phyloP scores from a whole-genome alignment of 176 grass and related monocot species.

The Chrysopogon serrulatus region DNA sequence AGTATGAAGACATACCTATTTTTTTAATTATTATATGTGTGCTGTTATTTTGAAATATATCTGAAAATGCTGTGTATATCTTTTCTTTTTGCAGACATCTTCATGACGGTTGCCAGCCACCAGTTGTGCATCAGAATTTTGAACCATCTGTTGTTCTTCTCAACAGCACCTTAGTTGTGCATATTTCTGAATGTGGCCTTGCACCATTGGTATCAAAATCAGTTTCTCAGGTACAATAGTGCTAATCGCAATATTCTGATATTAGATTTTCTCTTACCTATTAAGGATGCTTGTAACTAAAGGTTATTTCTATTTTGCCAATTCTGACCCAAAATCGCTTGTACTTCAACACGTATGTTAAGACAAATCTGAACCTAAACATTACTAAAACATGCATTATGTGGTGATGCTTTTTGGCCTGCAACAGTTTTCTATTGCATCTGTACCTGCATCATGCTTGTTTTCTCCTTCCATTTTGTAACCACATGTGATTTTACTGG shows the following conservation, averaged over 20 bases:
- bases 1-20: conserved; percentile 51
- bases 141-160: conserved; percentile 77
- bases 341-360: neutral
- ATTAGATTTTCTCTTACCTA: neutral
- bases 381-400: neutral
- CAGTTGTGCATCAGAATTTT: conserved; percentile 82
- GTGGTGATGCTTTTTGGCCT: neutral
- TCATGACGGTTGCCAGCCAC: conserved; percentile 69
- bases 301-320: neutral
- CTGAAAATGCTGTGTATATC: conserved; percentile 6
- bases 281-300: neutral
- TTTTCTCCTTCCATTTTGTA: neutral
- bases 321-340: neutral
- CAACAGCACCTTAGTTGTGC: conserved; percentile 62
- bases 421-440: neutral
- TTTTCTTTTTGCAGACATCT: conserved; percentile 68
- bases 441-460: neutral
- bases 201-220: conserved; percentile 46
- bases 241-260: neutral
- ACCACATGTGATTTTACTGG: neutral
- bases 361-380: neutral
- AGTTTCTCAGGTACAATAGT: conserved; percentile 61
- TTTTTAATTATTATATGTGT: neutral
- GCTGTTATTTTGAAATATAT: conserved; percentile 15
- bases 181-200: conserved; percentile 80